A percentile compares a stretch with the other conserved stretches of the same genome.
Evolutionary conservation across 164 flowering plant species (phyloP).

Genomic region (Chloranthus sessilifolius): DNA sequence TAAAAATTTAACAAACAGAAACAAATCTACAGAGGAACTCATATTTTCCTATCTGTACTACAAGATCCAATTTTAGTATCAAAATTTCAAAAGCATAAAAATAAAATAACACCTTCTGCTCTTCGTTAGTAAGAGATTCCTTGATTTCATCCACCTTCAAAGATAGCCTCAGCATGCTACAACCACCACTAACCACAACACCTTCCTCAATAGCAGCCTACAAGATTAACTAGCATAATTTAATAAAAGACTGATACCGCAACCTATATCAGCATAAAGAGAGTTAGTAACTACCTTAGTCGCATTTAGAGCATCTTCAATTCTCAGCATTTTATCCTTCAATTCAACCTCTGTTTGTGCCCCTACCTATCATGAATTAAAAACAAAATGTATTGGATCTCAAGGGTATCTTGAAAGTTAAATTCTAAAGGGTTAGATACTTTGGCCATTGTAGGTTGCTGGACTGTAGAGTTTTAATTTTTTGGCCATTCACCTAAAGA

Average conservation of each 20-base stretch:
- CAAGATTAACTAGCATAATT: conserved; percentile 2
- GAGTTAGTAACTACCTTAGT: conserved; percentile 53
- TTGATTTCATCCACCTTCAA: conserved; percentile 59
- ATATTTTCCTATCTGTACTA: too few species aligned
- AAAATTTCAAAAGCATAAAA: too few species aligned
- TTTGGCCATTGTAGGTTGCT: too few species aligned
- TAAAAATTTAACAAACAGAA: too few species aligned
- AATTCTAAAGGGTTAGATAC: too few species aligned
- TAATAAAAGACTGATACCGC: neutral
- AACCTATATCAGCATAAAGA: conserved; percentile 8
- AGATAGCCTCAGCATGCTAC: conserved; percentile 69
- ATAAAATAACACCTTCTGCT: conserved; percentile 50
- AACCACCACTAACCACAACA: conserved; percentile 92
- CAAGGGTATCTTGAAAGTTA: too few species aligned
- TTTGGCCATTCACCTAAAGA: too few species aligned
- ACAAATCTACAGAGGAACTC: too few species aligned
- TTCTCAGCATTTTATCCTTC: conserved; percentile 79
- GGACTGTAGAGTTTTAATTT: too few species aligned
- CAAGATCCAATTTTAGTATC: too few species aligned
- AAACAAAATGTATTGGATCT: too few species aligned
- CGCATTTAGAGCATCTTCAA: conserved; percentile 95
- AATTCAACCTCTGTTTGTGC: conserved; percentile 85
- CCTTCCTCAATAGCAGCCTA: conserved; percentile 98
- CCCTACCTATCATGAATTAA: conserved; percentile 76
- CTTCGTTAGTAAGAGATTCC: conserved; percentile 63